phyloP scores from a whole-genome alignment of 495 filamentous ascomycete genomes.

The Glonium stellatum region DNA sequence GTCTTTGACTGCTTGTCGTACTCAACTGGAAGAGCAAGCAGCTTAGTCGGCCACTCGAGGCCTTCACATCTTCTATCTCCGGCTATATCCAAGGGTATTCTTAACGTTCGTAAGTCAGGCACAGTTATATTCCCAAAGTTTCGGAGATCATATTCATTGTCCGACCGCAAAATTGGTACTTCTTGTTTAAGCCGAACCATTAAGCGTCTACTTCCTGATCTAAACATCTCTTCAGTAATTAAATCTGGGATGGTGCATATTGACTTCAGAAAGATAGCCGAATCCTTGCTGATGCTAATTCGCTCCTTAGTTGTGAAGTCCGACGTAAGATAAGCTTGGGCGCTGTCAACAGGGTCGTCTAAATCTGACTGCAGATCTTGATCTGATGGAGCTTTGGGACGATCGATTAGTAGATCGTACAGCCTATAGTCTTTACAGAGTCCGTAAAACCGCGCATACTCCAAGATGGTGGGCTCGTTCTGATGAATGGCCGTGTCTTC shows the following conservation, averaged over 20 bases:
- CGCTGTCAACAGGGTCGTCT: constrained; percentile 5
- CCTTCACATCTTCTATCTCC: constrained; percentile 47
- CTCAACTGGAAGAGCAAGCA: constrained; percentile 25
- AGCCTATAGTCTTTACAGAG: constrained; percentile 16
- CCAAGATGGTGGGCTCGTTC: constrained; percentile 34
- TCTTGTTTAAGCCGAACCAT: constrained; percentile 21
- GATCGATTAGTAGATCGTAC: background rate
- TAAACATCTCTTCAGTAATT: background rate
- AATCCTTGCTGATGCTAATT: constrained; percentile 16
- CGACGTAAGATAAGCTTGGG: constrained; percentile 3
- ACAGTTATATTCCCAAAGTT: constrained; percentile 19
- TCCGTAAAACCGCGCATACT: constrained; percentile 41
- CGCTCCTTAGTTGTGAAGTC: constrained; percentile 22
- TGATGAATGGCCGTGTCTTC: constrained; percentile 17
- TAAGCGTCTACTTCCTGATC: background rate
- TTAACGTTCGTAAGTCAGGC: constrained; percentile 12
- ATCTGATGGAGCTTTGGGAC: background rate
- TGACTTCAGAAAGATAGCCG: constrained; percentile 13
- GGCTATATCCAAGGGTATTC: constrained; percentile 40
- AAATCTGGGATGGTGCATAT: background rate
- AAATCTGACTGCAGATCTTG: constrained; percentile 17
- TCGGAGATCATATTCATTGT: constrained; percentile 32
- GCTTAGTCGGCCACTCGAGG: constrained; percentile 40
- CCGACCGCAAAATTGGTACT: constrained; percentile 28
- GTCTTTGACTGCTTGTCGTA: constrained; percentile 24